Evolutionary conservation across 129 eudicot species (phyloP), one percentile per base, ranked within the genome.

Genomic region (Solidago caesia): DNA sequence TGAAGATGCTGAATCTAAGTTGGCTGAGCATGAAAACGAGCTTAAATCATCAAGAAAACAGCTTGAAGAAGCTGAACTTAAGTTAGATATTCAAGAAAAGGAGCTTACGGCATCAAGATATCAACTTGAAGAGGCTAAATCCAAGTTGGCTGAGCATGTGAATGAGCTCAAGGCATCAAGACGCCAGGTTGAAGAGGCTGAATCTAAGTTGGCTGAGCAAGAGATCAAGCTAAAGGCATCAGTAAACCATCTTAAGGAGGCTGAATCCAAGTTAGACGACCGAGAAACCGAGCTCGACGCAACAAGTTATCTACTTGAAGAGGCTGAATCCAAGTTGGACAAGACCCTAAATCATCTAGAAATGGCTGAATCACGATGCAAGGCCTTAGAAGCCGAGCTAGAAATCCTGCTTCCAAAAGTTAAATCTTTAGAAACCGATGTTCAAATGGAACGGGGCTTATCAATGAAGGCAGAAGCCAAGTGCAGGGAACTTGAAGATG

Each of bases 401-500:
- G 59, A 79, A 71, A 80, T 58, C 53, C 70, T 82, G 80, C 67
- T 68, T 49, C 57, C 76, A 0, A 89, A 73, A 58, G 67, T 92
- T 21, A 15, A 46, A 45, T 67, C 43, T 70, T 84, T 87, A 53
- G 89, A 86, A 76, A 77, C 44, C 26, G 72, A 78, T 14, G 26
- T 86, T 68, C 82, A 78, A 67, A 91, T 82, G 72, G 96, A 92
- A 80, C 83, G 81, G 39, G 74, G 60, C 10, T 42, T 72, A 53
- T 87, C 85, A 8, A 63, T 53, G 41, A 85, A 87, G 81, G 72
- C 80, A 10, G 81, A 76, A 62, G 82, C 72, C 5, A 83, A 74
- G 76, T 83, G 92, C 65, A 82, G 29, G 14, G 73, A 72, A 48
- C 75, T 94, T 60, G 86, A 88, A 75, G 57, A 47, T 16, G 91